Evolutionary conservation across 352 stramenopile genomes (phyloP), one percentile per base, ranked within the genome.

Genomic region (Globisporangium cederbergense): DNA sequence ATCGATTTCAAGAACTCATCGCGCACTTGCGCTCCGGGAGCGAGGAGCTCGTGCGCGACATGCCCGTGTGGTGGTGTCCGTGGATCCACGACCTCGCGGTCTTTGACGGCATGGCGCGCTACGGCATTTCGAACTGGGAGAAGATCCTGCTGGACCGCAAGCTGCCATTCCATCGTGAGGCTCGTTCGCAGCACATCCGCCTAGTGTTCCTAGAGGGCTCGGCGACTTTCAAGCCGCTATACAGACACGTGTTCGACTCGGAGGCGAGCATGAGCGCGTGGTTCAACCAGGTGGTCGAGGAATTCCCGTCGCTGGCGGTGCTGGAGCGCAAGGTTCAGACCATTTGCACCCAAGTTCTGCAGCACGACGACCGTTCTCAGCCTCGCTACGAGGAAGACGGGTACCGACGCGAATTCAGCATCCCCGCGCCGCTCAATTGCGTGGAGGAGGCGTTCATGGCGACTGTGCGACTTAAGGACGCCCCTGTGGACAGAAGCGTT

Each of bases 11-110:
- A 22, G 71, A 72, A n/a, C 58, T 96, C 13, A 67, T 83, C 6
- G 56, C 67, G 54, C 71, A 81, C 32, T 65, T 96, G 34, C 75
- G 83, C 0, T 95, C 86, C 2, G 86, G 88, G 28, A 78, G 69
- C 25, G 64, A 76, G 5, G 67, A 76, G 51, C 68, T 93, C 8
- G 84, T 93, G 45, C 63, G 74, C 10, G 75, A 87, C 52, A 94
- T 96, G 85, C 88, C 88, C 4, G 81, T 93, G 34, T 96, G 88
- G 88, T 96, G 88, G 88, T 96, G 88, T 65, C 88, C 88, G 11
- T 96, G 88, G 88, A 79, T 95, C 30, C 88, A 96, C 60, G 88
- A 96, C 57, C 62, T 91, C 18, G 83, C 75, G 3, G 47, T 94
- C 10, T 82, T 96, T 20, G 88, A 88, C 52, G 88, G 83, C 32